These are phyloP conservation scores for Nemania sp. DNA, from an alignment of 2,329 filamentous ascomycete genomes.

Conservation along the genomic window DNA sequence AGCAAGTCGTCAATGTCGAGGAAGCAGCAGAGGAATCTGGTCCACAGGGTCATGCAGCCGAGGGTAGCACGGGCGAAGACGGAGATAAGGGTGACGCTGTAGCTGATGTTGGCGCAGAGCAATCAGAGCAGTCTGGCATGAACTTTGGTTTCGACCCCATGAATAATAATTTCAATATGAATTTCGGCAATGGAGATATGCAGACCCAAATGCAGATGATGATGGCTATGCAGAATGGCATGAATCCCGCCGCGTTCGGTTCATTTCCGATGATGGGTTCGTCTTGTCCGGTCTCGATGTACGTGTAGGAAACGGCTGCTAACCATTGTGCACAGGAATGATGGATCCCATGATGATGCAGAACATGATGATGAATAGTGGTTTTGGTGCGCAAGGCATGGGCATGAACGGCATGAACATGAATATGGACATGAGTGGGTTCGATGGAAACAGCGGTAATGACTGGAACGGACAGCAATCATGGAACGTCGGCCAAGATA, in stretches of 20 bases:
- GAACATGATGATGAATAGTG: constrained; percentile 78
- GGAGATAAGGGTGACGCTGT: constrained; percentile 37
- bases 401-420: constrained; percentile 75
- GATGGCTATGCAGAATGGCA: constrained; percentile 75
- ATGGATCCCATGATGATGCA: constrained; percentile 82
- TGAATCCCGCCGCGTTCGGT: constrained; percentile 58
- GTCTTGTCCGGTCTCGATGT: constrained; percentile 3
- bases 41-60: constrained; percentile 19
- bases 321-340: constrained; percentile 61
- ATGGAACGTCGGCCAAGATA: constrained; percentile 86
- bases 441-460: constrained; percentile 71
- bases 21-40: constrained; percentile 23
- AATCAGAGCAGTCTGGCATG: constrained; percentile 36
- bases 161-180: constrained; percentile 60
- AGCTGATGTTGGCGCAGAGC: constrained; percentile 38
- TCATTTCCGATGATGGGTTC: constrained; percentile 84
- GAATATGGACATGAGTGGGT: constrained; percentile 75
- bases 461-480: constrained; percentile 80
- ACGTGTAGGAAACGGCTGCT: constrained; percentile 32
- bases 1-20: constrained; percentile 21
- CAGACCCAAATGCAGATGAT: constrained; percentile 81
- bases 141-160: constrained; percentile 43
- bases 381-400: constrained; percentile 73
- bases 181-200: constrained; percentile 67
- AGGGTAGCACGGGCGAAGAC: constrained; percentile 23